Base-by-base conservation (phyloP, 805 yeast species). In the Huiozyma sinensis region DNA sequence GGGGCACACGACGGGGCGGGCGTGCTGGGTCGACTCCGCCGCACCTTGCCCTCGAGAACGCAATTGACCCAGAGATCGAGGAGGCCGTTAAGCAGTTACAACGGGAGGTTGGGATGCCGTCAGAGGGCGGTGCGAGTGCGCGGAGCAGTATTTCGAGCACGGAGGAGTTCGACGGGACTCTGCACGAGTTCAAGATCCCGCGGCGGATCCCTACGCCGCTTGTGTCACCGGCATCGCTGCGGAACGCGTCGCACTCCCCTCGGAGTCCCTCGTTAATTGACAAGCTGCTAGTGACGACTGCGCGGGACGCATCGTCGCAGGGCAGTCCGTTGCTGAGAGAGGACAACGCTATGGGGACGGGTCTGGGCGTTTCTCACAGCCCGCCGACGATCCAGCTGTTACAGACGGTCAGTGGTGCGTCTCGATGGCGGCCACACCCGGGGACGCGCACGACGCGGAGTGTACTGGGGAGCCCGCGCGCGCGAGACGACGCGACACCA, bases 41-140 rank as follows among this genome's bases (percentile, higher is more conserved):
- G 28, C 43, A 38, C 27, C 44, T 44, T 33, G 45, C 36, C 30
- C 37, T 31, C 33, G 39, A 42, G 33, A 40, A 42, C 3, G 45
- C 51, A 6, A 36, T 47, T 11, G 57, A 50, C 29, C 58, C 59
- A 8, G 49, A 50, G 32, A 50, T 58, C 17, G 61, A 55, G 31
- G 55, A 57, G 33, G 63, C 63, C 6, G 60, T 55, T 1, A 43
- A 49, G 33, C 40, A 51, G 5, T 44, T 57, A 29, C 54, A 47
- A 42, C 43, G 44, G 24, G 60, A 57, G 34, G 53, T 48, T 38
- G 38, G 40, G 2, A 28, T 32, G 5, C n/a, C 33, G 33, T 31
- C 33, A 31, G 33, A 17, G 24, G 24, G 24, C 24, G 24, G 24
- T 17, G 24, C 24, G 24, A 17, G 6, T 35, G 3, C 9, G 9